A percentile compares a stretch with the other conserved stretches of the same genome.
Evolutionary conservation across 208 protist genomes (phyloP).

Genomic region (Acanthamoeba royreba): DNA sequence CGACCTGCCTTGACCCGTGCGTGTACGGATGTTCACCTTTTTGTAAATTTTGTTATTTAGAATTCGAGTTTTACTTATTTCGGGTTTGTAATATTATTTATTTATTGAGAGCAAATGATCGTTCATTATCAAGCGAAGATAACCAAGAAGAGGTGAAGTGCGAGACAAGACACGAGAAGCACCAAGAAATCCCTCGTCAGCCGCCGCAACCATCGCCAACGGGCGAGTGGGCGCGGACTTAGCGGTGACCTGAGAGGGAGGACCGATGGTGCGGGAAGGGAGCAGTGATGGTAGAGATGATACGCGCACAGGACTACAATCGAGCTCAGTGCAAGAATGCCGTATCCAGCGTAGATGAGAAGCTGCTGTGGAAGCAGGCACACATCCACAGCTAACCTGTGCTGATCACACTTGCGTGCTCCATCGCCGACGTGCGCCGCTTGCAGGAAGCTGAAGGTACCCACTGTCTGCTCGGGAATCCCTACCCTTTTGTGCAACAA

Average conservation of each 20-base stretch:
- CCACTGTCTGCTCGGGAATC: not conserved
- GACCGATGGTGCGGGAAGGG: not conserved
- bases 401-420: not conserved
- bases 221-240: not conserved
- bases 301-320: not conserved
- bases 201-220: not conserved
- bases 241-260: not conserved
- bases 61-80: no score
- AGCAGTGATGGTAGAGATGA: not conserved
- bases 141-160: not conserved
- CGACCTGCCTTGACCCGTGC: not conserved
- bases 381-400: not conserved
- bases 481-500: not conserved
- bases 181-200: not conserved
- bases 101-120: no score
- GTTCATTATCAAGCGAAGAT: not conserved
- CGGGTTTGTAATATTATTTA: not conserved
- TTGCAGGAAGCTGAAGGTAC: constrained; percentile 19
- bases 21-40: no score
- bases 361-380: not conserved
- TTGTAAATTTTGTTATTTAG: no score
- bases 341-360: not conserved
- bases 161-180: not conserved
- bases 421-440: not conserved
- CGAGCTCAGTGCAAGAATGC: not conserved